Percentiles rank a stretch among this genome's conserved stretches.
Evolutionary conservation across 2,329 filamentous ascomycete genomes (phyloP).

Genomic region (Neodidymelliopsis sp.): DNA sequence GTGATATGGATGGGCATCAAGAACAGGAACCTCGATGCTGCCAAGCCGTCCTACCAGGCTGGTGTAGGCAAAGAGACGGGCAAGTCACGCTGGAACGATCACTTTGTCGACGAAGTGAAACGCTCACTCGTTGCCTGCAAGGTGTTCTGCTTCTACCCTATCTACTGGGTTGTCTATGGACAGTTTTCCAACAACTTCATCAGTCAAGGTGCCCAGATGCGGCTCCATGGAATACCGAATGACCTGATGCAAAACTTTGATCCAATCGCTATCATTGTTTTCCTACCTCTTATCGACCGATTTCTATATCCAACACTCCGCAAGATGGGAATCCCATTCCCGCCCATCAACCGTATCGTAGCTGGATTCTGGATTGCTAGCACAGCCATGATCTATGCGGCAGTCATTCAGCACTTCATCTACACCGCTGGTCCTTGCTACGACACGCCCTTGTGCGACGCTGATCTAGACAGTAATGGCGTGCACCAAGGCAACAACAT

Average conservation of each 20-base stretch:
- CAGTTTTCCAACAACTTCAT: constrained; percentile 44
- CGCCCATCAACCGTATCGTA: constrained; percentile 32
- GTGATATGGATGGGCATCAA: constrained; percentile 2
- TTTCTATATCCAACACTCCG: constrained; percentile 29
- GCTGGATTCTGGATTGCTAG: constrained; percentile 31
- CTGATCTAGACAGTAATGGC: constrained; percentile 23
- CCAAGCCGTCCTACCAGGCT: constrained; percentile 13
- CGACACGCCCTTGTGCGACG: constrained; percentile 42
- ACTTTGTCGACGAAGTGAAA: constrained; percentile 18
- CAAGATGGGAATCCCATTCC: constrained; percentile 26
- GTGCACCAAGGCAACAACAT: constrained; percentile 38
- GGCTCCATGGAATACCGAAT: constrained; percentile 38
- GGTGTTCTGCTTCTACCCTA: constrained; percentile 21
- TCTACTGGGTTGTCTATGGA: constrained; percentile 41
- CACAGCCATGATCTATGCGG: constrained; percentile 33
- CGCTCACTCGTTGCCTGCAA: constrained; percentile 19
- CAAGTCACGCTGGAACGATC: constrained; percentile 11
- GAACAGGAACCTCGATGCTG: constrained; percentile 15
- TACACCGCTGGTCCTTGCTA: constrained; percentile 57
- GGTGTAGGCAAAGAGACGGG: neutral
- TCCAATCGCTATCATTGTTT: constrained; percentile 32
- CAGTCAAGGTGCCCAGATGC: constrained; percentile 43
- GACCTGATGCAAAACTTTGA: constrained; percentile 39
- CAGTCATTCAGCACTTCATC: constrained; percentile 38
- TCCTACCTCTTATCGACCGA: constrained; percentile 34